Percentiles rank a stretch among this genome's conserved stretches.
phyloP scores from a whole-genome alignment of 192 early-diverging fungal species.

The Glomus cerebriforme region DNA sequence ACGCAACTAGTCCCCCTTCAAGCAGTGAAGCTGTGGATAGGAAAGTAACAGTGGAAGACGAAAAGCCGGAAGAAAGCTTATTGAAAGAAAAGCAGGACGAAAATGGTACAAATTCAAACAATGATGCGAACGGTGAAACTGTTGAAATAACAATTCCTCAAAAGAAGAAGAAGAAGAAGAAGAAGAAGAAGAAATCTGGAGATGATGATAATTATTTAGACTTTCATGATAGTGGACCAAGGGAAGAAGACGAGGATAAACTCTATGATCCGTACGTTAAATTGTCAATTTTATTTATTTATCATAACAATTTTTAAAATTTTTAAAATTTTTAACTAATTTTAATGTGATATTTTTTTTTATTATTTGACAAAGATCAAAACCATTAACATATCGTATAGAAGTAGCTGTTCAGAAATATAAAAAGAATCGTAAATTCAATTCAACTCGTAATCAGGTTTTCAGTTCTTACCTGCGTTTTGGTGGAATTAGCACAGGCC shows the following conservation, averaged over 20 bases:
- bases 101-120: background rate
- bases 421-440: conserved; percentile 57
- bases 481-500: conserved; percentile 55
- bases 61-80: background rate
- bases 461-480: conserved; percentile 53
- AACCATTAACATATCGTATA: conserved; percentile 47
- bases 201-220: conserved; percentile 37
- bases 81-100: background rate
- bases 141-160: conserved; percentile 23
- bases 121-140: background rate
- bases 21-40: too few species aligned
- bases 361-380: conserved; percentile 36
- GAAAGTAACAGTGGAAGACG: background rate
- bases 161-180: conserved; percentile 43
- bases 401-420: conserved; percentile 55
- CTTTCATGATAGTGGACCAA: conserved; percentile 44
- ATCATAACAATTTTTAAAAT: background rate
- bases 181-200: conserved; percentile 52
- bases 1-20: too few species aligned
- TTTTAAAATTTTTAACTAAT: background rate
- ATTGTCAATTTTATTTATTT: background rate
- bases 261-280: conserved; percentile 22
- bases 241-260: background rate
- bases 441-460: conserved; percentile 40
- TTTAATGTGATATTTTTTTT: background rate